A percentile compares a stretch with the other conserved stretches of the same genome.
phyloP scores from a whole-genome alignment of 371 early-diverging fungal genomes.

The Mycotypha africana region DNA sequence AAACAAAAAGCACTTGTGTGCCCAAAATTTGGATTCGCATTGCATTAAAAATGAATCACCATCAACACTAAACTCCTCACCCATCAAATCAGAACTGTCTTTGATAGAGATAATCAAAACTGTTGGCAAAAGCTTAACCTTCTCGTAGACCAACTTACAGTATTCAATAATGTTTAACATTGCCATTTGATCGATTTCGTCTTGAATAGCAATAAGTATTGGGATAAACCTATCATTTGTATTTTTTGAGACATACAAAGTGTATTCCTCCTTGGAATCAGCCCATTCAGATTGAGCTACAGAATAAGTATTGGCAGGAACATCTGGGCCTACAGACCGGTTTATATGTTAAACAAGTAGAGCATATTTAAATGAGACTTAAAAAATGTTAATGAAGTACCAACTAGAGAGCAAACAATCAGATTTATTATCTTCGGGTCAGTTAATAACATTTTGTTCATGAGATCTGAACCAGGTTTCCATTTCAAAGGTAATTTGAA shows the following conservation, averaged over 20 bases:
- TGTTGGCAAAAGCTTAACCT: constrained; percentile 6
- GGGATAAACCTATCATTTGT: constrained; percentile 2
- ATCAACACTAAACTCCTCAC: constrained; percentile 6
- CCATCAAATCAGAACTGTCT: constrained; percentile 1
- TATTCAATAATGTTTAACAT: constrained; percentile 4
- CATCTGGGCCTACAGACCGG: constrained; percentile 5
- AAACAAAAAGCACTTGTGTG: constrained; percentile 8
- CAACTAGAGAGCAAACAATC: constrained; percentile 12
- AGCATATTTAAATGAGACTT: constrained; percentile 9
- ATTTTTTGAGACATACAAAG: constrained; percentile 7
- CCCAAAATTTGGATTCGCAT: constrained; percentile 5
- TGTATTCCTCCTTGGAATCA: constrained; percentile 1
- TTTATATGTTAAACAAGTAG: constrained; percentile 5
- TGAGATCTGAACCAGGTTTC: constrained; percentile 11
- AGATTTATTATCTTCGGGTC: constrained; percentile 13
- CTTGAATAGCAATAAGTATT: constrained; percentile 9
- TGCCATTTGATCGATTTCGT: constrained; percentile 2
- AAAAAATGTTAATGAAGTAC: constrained; percentile 11
- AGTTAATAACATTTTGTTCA: constrained; percentile 10
- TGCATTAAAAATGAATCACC: constrained; percentile 6
- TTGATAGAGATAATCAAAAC: constrained; percentile 8
- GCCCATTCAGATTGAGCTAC: constrained; percentile 10
- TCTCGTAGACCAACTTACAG: neutral
- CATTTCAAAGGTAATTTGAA: constrained; percentile 12
- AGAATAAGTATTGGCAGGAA: constrained; percentile 7